Percentiles rank a stretch among this genome's conserved stretches.
These are phyloP conservation scores for Heterobasidion parviporum DNA, from an alignment of 1,284 basidiomycete species.

Conservation along the genomic window DNA sequence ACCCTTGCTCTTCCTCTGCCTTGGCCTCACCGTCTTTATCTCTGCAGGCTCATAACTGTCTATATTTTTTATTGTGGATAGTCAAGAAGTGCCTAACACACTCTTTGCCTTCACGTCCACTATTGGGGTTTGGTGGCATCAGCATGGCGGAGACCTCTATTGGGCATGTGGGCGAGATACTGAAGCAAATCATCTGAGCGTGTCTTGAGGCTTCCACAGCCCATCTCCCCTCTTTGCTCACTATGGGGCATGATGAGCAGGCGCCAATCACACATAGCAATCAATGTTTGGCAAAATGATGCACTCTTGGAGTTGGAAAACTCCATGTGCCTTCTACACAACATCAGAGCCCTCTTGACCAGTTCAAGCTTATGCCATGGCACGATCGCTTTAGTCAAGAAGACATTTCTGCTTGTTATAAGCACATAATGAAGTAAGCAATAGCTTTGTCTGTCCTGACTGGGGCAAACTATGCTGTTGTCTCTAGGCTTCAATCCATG, in stretches of 20 bases:
- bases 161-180: neutral
- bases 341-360: slow-evolving; percentile 1
- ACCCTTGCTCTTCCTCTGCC: too few relatives aligned
- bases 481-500: slow-evolving; percentile 71
- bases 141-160: neutral
- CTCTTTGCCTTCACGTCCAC: too few relatives aligned
- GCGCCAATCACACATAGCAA: slow-evolving; percentile 64
- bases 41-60: too few relatives aligned
- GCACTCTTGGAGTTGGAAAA: slow-evolving; percentile 75
- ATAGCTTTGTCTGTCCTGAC: slow-evolving; percentile 5
- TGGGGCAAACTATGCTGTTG: neutral
- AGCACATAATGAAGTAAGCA: slow-evolving; percentile 74
- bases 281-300: slow-evolving; percentile 63
- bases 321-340: slow-evolving; percentile 40
- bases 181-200: neutral
- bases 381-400: slow-evolving; percentile 57
- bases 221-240: slow-evolving; percentile 20
- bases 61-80: too few relatives aligned
- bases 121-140: too few relatives aligned
- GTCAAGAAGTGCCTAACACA: too few relatives aligned
- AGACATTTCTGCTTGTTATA: slow-evolving; percentile 81
- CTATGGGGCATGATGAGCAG: slow-evolving; percentile 57
- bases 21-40: too few relatives aligned
- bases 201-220: slow-evolving; percentile 10
- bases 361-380: slow-evolving; percentile 11